A percentile compares a stretch with the other conserved stretches of the same genome.
Evolutionary conservation across 805 yeast genomes (phyloP).

Genomic region (Lachancea thermotolerans): DNA sequence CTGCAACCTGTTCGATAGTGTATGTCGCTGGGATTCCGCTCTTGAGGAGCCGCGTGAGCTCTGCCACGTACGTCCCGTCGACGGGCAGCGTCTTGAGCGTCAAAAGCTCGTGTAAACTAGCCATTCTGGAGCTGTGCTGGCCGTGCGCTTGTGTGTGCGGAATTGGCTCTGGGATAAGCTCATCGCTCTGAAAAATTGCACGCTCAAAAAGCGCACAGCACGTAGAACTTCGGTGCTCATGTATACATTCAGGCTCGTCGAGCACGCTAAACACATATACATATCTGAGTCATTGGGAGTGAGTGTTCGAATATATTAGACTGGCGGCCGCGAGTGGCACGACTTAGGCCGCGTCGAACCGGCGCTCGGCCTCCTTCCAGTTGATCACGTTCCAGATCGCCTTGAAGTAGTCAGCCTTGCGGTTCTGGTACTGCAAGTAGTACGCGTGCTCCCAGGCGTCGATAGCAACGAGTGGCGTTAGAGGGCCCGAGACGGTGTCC

Average conservation of each 20-base stretch:
- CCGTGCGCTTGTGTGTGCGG: too few relatives aligned
- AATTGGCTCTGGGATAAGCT: too few relatives aligned
- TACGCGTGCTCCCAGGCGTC: conserved; percentile 98
- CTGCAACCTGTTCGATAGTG: conserved; percentile 68
- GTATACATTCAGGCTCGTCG: too few relatives aligned
- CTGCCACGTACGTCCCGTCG: conserved; percentile 36
- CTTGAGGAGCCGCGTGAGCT: conserved; percentile 42
- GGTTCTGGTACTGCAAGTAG: conserved; percentile 88
- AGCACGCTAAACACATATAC: too few relatives aligned
- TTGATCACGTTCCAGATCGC: conserved; percentile 92
- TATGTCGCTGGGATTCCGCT: conserved; percentile 79
- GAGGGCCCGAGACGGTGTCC: conserved; percentile 69
- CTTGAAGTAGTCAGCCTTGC: conserved; percentile 85
- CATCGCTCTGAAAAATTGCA: too few relatives aligned
- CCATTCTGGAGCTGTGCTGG: conserved; percentile 37
- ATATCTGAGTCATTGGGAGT: background rate
- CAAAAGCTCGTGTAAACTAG: conserved; percentile 66
- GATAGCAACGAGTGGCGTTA: conserved; percentile 75
- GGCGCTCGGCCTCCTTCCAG: conserved; percentile 84
- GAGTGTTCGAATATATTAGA: too few relatives aligned
- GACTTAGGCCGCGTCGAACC: conserved; percentile 37
- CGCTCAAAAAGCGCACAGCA: too few relatives aligned
- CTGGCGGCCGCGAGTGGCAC: too few relatives aligned
- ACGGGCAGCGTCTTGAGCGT: conserved; percentile 48
- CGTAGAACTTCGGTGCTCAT: too few relatives aligned